Percentiles rank a stretch among this genome's conserved stretches.
phyloP scores from a whole-genome alignment of 169 alveolate genomes.

The Neospora caninum region DNA sequence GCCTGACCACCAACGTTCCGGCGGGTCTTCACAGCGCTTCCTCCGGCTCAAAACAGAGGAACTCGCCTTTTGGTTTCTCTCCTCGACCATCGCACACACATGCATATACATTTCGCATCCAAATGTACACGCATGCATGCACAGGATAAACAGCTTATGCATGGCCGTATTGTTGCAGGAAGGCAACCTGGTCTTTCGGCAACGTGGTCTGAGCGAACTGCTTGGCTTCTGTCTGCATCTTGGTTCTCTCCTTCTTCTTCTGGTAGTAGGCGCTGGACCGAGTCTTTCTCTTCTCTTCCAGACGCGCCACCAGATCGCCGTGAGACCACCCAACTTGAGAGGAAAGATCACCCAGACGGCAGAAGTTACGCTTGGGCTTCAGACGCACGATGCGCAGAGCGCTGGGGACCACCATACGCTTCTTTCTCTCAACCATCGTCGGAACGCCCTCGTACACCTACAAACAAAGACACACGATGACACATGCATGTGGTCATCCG shows the following conservation, averaged over 20 bases:
- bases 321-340: slow-evolving; percentile 73
- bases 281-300: slow-evolving; percentile 69
- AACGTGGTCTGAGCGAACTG: slow-evolving; percentile 12
- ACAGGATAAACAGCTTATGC: neutral
- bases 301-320: slow-evolving; percentile 69
- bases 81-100: neutral
- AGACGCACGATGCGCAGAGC: slow-evolving; percentile 74
- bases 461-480: neutral
- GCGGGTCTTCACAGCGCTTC: no score
- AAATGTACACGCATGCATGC: neutral
- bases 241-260: slow-evolving; percentile 43
- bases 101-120: neutral
- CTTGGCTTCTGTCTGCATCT: slow-evolving; percentile 49
- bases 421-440: slow-evolving; percentile 72
- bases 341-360: slow-evolving; percentile 74
- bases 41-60: neutral
- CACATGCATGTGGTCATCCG: neutral
- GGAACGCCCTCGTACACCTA: slow-evolving; percentile 72
- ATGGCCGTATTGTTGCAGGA: slow-evolving; percentile 46
- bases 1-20: neutral
- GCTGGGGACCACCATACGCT: slow-evolving; percentile 69
- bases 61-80: neutral
- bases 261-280: slow-evolving; percentile 45
- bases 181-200: slow-evolving; percentile 26
- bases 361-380: slow-evolving; percentile 71